Percentiles rank a stretch among this genome's conserved stretches.
These are phyloP conservation scores for Silene vulgaris DNA, from an alignment of 179 eudicot species.

Conservation along the genomic window DNA sequence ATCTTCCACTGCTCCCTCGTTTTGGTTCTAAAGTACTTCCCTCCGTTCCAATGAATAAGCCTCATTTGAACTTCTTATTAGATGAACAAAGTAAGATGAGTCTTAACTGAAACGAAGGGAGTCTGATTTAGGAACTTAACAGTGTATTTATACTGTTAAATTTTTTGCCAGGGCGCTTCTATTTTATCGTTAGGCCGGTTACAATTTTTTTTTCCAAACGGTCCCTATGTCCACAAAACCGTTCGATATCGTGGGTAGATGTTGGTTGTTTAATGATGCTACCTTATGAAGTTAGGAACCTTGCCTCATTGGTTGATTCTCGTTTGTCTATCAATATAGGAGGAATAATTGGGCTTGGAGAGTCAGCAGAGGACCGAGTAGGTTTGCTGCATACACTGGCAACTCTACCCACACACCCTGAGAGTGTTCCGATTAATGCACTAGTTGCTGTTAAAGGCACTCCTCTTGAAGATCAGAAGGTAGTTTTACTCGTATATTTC, in stretches of 20 bases:
- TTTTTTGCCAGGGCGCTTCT: background rate
- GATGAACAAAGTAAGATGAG: no score
- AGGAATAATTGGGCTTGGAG: constrained; percentile 97
- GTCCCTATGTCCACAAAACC: background rate
- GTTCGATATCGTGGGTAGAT: background rate
- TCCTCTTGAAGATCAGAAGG: constrained; percentile 95
- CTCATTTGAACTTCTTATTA: no score
- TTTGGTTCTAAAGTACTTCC: background rate
- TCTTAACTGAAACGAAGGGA: background rate
- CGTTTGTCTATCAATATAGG: constrained; percentile 33
- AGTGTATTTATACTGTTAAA: background rate
- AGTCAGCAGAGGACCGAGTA: constrained; percentile 89
- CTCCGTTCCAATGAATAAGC: no score
- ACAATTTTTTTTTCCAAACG: background rate
- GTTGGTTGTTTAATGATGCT: background rate
- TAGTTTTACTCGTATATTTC: constrained; percentile 18
- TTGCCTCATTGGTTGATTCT: background rate
- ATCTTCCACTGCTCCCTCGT: background rate
- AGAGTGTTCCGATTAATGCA: constrained; percentile 98
- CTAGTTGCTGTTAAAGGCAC: constrained; percentile 96
- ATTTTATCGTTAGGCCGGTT: background rate
- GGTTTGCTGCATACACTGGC: constrained; percentile 90
- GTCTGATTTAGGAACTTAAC: background rate
- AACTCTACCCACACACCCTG: constrained; percentile 91
- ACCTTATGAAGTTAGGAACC: background rate